Conservation (phyloP, 257 asterid species). For the Anisodus tanguticus region DNA sequence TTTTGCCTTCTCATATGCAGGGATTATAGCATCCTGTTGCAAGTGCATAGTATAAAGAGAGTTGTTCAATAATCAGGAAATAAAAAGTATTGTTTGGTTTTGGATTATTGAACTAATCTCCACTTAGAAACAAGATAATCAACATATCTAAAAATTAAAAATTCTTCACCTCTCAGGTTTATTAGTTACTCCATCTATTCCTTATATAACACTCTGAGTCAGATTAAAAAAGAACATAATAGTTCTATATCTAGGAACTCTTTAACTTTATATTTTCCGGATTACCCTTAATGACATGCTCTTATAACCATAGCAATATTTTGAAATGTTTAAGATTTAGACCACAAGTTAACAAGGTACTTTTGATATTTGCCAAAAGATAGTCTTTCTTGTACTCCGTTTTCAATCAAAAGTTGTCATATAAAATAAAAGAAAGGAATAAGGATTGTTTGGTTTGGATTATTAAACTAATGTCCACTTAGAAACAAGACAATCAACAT, state of each 20-base stretch:
- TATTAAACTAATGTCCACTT: not conserved
- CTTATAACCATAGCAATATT: not conserved
- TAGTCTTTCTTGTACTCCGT: not conserved
- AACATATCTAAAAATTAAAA: not conserved
- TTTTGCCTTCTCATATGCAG: constrained; percentile 40
- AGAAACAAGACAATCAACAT: not conserved
- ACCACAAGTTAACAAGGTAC: not conserved
- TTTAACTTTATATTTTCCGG: too few species aligned
- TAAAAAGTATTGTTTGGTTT: not conserved
- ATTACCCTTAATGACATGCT: too few species aligned
- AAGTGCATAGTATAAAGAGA: not conserved
- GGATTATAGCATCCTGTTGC: constrained; percentile 55
- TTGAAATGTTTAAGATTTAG: not conserved
- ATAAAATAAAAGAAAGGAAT: not conserved
- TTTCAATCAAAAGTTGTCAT: not conserved
- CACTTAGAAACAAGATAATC: not conserved
- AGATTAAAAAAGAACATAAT: not conserved
- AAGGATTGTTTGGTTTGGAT: not conserved
- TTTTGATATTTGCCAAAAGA: not conserved
- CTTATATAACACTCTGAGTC: not conserved
- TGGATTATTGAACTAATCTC: not conserved
- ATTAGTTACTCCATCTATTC: not conserved
- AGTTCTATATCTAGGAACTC: not conserved
- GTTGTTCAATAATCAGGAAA: constrained; percentile 1
- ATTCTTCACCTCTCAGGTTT: not conserved